phyloP scores from a whole-genome alignment of 2,329 filamentous ascomycete genomes.

The Hymenoscyphus occultus region DNA sequence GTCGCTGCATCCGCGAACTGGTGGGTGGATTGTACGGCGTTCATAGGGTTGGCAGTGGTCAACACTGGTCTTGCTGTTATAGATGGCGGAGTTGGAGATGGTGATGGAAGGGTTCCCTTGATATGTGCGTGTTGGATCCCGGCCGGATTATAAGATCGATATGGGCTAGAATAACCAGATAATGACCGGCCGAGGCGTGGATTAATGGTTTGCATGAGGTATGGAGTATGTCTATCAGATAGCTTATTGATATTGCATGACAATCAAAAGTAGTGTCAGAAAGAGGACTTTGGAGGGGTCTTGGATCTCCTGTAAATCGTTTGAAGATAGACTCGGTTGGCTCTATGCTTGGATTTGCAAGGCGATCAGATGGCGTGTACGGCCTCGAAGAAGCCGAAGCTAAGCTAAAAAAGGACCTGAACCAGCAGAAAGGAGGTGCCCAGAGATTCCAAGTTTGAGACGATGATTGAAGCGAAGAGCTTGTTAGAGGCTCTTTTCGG shows the following conservation, averaged over 20 bases:
- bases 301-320: slow-evolving; percentile 21
- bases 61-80: slow-evolving; percentile 12
- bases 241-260: slow-evolving; percentile 18
- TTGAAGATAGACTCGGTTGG: slow-evolving; percentile 20
- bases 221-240: slow-evolving; percentile 10
- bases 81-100: slow-evolving; percentile 5
- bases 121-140: slow-evolving; percentile 8
- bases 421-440: slow-evolving; percentile 19
- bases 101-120: slow-evolving; percentile 12
- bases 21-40: slow-evolving; percentile 22
- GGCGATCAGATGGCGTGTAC: slow-evolving; percentile 18
- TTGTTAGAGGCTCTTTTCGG: slow-evolving; percentile 26
- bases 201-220: slow-evolving; percentile 16
- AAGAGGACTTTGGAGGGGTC: slow-evolving; percentile 17
- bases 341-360: slow-evolving; percentile 19
- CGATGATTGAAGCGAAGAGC: slow-evolving; percentile 10
- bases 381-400: slow-evolving; percentile 14
- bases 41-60: slow-evolving; percentile 22
- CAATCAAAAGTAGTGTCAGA: slow-evolving; percentile 16
- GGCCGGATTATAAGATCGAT: slow-evolving; percentile 11
- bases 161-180: slow-evolving; percentile 10
- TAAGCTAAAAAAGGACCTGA: slow-evolving; percentile 14
- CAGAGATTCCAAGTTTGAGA: slow-evolving; percentile 17
- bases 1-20: slow-evolving; percentile 30
- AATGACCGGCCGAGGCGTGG: slow-evolving; percentile 10